Evolutionary conservation across 2,329 filamentous ascomycete species (phyloP).

Genomic region (Xylariomycetidae sp.): DNA sequence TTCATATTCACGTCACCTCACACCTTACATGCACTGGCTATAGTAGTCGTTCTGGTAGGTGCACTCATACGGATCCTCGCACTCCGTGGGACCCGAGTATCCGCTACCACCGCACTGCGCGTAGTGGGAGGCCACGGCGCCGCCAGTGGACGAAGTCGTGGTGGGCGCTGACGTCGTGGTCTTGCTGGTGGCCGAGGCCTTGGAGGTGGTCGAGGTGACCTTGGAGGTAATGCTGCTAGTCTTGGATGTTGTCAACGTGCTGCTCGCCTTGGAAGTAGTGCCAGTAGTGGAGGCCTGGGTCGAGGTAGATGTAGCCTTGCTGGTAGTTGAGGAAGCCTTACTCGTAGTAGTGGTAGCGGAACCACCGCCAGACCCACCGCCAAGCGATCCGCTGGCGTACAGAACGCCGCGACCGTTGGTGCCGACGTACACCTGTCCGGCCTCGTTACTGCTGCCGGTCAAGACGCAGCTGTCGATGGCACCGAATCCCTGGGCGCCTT

Average conservation of each 20-base stretch:
- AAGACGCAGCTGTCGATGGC: conserved; percentile 33
- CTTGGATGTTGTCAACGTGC: not conserved
- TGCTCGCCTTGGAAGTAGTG: not conserved
- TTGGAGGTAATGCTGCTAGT: not conserved
- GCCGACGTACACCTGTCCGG: conserved; percentile 41
- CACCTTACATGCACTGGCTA: conserved; percentile 13
- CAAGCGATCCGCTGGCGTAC: conserved; percentile 23
- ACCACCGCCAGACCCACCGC: conserved; percentile 1
- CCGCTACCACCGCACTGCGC: conserved; percentile 15
- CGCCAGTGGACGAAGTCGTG: conserved; percentile 2
- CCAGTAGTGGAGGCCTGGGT: conserved; percentile 2
- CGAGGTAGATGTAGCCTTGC: not conserved
- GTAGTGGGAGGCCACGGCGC: conserved; percentile 3
- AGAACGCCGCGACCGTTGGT: conserved; percentile 45
- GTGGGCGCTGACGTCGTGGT: conserved; percentile 2
- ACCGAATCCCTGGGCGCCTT: conserved; percentile 40
- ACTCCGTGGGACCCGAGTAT: conserved; percentile 12
- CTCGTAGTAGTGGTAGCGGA: conserved; percentile 1
- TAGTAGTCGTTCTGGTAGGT: conserved; percentile 13
- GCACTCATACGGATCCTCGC: conserved; percentile 13
- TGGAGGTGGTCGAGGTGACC: not conserved
- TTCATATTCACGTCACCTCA: too few relatives aligned
- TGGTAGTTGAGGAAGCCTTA: not conserved
- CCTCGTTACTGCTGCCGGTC: conserved; percentile 39
- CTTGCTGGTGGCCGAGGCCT: not conserved